Evolutionary conservation across 495 filamentous ascomycete genomes (phyloP), one percentile per base, ranked within the genome.

Genomic region (Penicillium argentinense): DNA sequence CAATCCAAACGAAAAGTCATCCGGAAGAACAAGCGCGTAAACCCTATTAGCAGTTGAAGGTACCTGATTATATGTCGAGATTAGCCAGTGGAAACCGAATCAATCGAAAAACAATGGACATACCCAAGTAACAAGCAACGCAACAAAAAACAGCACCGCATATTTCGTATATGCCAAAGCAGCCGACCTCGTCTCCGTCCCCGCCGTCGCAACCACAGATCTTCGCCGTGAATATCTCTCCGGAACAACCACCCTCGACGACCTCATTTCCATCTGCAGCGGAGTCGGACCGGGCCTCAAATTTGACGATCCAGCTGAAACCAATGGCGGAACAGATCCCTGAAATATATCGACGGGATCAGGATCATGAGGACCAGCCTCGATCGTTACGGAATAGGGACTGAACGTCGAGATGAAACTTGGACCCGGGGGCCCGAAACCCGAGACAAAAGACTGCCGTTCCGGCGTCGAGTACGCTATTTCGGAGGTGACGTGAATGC

Each of bases 101-200:
- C 16, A 39, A 8, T 53, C 13, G 54, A 22, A 8, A 25, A 14
- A 3, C 21, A 32, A 12, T 19, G 8, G 21, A 49, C 50, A 5
- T 38, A 83, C 82, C 89, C 90, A 96, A 14, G 88, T 91, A 27
- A 92, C 78, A 27, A 91, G 72, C 40, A 96, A 73, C 0, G 87
- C 87, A 9, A 84, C 73, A 61, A 95, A 95, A 71, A 93, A 95
- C n/a, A 95, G 72, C 56, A 92, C 79, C 0, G 89, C 84, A 43
- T 87, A 91, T 47, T 91, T 91, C 36, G 80, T 84, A 60, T 93
- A 96, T 0, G 83, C 82, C 84, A 84, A 91, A 3, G 84, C 81
- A 3, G 71, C 72, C 1, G 64, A 48, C 44, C 57, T 70, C 16
- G 56, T 45, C 13, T 72, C 71, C 1, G 37, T 48, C 1, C 40